Evolutionary conservation across 352 stramenopile species (phyloP), one percentile per base, ranked within the genome.

Genomic region (Globisporangium canariense): DNA sequence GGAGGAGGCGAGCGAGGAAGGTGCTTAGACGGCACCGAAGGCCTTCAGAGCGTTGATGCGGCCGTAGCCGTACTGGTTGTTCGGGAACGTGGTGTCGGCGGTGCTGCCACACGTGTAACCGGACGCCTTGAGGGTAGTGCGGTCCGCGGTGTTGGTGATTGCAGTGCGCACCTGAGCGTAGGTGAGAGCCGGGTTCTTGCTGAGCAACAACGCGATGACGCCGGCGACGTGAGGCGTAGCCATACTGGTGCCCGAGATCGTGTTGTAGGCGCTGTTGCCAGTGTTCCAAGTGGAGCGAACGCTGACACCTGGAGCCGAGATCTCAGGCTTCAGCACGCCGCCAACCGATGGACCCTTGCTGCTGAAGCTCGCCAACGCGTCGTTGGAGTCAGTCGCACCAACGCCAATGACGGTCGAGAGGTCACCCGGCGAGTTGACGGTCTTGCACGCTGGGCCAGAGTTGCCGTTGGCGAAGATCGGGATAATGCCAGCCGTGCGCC

Each of bases 61-160:
- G 36, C 79, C 79, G 56, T 86, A 77, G 58, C 79, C 79, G 40
- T 75, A 83, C 50, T 79, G 67, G 66, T 87, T 89, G 78, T 89
- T 89, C 16, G 79, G 79, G 53, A 74, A 86, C n/a, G 43, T 49
- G 3, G 47, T 52, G 59, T 75, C 66, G 0, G 58, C 40, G 8
- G 75, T 83, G 34, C 58, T 64, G 8, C 78, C 76, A 52, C 79
- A 89, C 0, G 66, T 73, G 28, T 66, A 70, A 10, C 43, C 43
- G 14, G 40, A 57, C 2, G 49, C 60, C 18, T 53, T 66, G 18
- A 60, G 32, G 1, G 38, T 28, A 4, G 13, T 20, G 57, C 40
- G 40, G 40, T 47, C 47, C 11, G 54, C 30, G 4, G 54, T 60
- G 4, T 6, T 38, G n/a, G 54, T 60, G 20, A 60, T 8, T 13